Evolutionary conservation across 805 yeast species (phyloP).

Genomic region (Hanseniaspora lachancei): DNA sequence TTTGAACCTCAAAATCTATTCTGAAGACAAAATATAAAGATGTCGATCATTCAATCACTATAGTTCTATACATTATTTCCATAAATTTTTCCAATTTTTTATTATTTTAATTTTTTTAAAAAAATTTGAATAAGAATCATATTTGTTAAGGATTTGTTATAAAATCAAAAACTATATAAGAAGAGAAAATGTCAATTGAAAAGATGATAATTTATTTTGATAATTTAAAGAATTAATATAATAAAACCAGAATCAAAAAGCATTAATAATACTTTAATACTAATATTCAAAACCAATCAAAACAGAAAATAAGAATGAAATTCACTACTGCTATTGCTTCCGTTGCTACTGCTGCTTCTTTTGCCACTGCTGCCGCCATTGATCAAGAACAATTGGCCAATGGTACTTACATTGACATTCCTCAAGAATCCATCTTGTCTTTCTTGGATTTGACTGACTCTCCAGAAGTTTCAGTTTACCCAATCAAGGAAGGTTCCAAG

Average conservation of each 20-base stretch:
- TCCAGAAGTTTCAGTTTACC: conserved; percentile 22
- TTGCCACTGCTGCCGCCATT: conserved; percentile 19
- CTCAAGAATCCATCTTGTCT: conserved; percentile 25
- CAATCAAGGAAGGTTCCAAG: conserved; percentile 22
- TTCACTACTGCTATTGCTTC: conserved; percentile 5
- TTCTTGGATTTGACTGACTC: conserved; percentile 23
- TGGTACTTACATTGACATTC: conserved; percentile 16
- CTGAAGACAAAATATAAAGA: background rate
- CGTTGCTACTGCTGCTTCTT: background rate
- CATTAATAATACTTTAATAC: background rate
- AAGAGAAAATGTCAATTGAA: background rate
- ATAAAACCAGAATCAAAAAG: conserved; percentile 4
- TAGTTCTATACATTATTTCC: background rate
- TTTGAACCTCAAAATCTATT: background rate
- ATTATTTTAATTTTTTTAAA: background rate
- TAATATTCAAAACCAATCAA: background rate
- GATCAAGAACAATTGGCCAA: conserved; percentile 13
- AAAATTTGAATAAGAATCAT: background rate
- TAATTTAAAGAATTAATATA: background rate
- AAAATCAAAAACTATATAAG: background rate
- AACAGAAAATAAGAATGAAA: conserved; percentile 7
- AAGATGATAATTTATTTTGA: background rate
- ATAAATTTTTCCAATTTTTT: no score
- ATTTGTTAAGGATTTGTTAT: background rate
- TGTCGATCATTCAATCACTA: no score